Evolutionary conservation across 2,329 filamentous ascomycete species (phyloP).

Genomic region (Xylaria sp.): DNA sequence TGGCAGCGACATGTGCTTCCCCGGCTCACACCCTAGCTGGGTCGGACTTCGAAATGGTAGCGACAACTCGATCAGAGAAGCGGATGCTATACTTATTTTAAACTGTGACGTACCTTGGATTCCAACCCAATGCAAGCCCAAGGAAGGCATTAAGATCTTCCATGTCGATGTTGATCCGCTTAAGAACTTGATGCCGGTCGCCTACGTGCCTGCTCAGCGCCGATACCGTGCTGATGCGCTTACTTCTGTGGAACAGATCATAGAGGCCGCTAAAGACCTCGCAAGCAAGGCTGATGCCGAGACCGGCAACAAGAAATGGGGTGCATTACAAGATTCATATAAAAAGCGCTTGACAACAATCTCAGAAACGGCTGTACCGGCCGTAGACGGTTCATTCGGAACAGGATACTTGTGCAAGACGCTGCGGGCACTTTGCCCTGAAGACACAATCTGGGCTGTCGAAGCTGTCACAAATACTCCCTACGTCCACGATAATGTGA

Average conservation of each 20-base stretch:
- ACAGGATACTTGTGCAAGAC: constrained; percentile 58
- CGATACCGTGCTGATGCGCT: constrained; percentile 75
- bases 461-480: constrained; percentile 78
- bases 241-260: constrained; percentile 76
- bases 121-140: constrained; percentile 74
- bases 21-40: constrained; percentile 74
- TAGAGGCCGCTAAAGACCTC: constrained; percentile 59
- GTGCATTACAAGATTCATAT: constrained; percentile 68
- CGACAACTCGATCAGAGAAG: constrained; percentile 77
- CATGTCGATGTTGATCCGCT: constrained; percentile 74
- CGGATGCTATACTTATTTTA: constrained; percentile 85
- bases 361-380: constrained; percentile 65
- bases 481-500: constrained; percentile 75
- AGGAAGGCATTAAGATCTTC: constrained; percentile 64
- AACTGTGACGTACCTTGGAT: constrained; percentile 97
- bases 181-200: constrained; percentile 78
- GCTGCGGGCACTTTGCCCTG: constrained; percentile 53
- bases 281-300: constrained; percentile 55
- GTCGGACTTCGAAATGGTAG: constrained; percentile 78
- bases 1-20: constrained; percentile 85
- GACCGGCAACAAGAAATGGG: constrained; percentile 58
- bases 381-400: constrained; percentile 70
- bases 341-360: constrained; percentile 69
- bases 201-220: constrained; percentile 73
- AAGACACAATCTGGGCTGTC: constrained; percentile 74